Conservation (phyloP, 768 basidiomycete genomes). For the Lentinula edodes region DNA sequence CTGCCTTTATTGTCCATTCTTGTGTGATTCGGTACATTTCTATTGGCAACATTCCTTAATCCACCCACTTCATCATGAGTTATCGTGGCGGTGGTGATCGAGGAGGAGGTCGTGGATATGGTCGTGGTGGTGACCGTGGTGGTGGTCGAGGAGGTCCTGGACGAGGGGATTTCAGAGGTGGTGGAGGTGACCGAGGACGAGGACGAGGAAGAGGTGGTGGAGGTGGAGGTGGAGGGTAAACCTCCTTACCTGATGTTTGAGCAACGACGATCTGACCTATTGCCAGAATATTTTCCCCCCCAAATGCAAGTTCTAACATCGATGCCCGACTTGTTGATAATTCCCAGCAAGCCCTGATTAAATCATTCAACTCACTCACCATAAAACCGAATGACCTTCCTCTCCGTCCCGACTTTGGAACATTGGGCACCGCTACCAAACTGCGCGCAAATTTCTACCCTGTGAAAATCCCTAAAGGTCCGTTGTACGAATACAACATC, state of each 20-base stretch:
- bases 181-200: conserved; percentile 16
- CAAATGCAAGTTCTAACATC: conserved; percentile 27
- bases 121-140: conserved; percentile 18
- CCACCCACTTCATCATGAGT: neutral
- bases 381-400: conserved; percentile 40
- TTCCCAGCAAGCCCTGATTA: conserved; percentile 36
- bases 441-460: conserved; percentile 69
- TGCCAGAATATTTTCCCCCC: conserved; percentile 35
- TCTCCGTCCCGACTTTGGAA: conserved; percentile 54
- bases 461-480: conserved; percentile 41
- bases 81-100: neutral
- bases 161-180: conserved; percentile 10
- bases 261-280: conserved; percentile 10
- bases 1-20: neutral
- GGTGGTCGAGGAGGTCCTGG: conserved; percentile 24
- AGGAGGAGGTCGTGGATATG: conserved; percentile 22
- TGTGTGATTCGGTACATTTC: neutral
- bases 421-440: conserved; percentile 37
- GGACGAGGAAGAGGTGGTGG: conserved; percentile 16
- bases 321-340: conserved; percentile 37
- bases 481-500: conserved; percentile 60
- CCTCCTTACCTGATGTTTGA: conserved; percentile 23
- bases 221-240: conserved; percentile 25
- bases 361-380: conserved; percentile 25
- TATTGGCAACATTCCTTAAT: neutral